Evolutionary conservation across 2,329 filamentous ascomycete species (phyloP), one percentile per base, ranked within the genome.

Genomic region (Pseudogymnoascus sp.): DNA sequence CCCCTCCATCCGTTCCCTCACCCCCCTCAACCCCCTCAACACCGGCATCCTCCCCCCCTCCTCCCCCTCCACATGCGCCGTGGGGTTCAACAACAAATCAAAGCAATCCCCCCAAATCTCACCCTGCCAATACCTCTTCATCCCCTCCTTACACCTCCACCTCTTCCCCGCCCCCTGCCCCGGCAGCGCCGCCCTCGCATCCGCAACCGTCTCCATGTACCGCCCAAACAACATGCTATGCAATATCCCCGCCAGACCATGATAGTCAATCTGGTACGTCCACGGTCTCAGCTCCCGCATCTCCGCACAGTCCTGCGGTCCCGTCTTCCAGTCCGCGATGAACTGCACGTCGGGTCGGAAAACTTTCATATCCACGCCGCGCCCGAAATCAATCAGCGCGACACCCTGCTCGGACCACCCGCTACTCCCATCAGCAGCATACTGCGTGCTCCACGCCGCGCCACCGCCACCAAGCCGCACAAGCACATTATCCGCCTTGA

Each of bases 261-360:
- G 91, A 70, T 97, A 95, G 77, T 99, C 94, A 68, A 97, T 91
- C 74, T 99, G 94, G 79, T 92, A 97, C 1, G 93, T 97, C 94
- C 94, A 99, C 0, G 92, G 92, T 0, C 93, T 84, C 63, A 91
- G 84, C 77, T 99, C 93, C 56, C 92, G 88, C 84, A 97, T 96
- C 79, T 99, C 94, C 16, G 90, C 88, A 75, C 94, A 99, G 76
- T 99, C 94, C 61, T 91, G 88, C 23, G 89, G 83, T 14, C 84
- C 85, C 0, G 91, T 92, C 75, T 94, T 90, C 94, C 94, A 99
- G 77, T 99, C 94, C 0, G 93, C 94, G 65, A 97, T 85, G 79
- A 99, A 99, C 68, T 88, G 87, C 10, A 93, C 91, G 44, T 87
- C 83, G 0, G 87, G 81, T 2, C 77, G 76, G 78, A 97, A 99